Conservation (phyloP, 768 basidiomycete species). For the Galerina sulciceps region DNA sequence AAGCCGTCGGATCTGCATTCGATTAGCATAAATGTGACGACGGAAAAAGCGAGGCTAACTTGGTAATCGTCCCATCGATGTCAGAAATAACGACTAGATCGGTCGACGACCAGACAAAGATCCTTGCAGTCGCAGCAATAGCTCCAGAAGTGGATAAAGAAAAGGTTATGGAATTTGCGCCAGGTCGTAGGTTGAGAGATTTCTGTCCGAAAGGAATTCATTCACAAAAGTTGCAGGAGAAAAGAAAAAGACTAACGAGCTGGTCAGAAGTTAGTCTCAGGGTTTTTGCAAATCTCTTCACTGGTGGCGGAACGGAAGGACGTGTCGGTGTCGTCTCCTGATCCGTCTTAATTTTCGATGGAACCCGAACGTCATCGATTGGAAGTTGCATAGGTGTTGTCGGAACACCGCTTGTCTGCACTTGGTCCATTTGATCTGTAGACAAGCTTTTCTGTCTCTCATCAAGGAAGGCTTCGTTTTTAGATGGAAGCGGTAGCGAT, state of each 20-base stretch:
- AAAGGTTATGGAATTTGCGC: conserved; percentile 92
- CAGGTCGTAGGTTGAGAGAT: conserved; percentile 81
- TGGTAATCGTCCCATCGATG: conserved; percentile 99
- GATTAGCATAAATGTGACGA: neutral
- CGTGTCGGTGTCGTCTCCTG: conserved; percentile 17
- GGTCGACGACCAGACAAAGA: conserved; percentile 95
- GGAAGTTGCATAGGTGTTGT: conserved; percentile 40
- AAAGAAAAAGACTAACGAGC: conserved; percentile 56
- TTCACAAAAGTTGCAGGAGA: neutral
- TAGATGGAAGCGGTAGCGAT: conserved; percentile 18
- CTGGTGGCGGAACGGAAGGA: conserved; percentile 7
- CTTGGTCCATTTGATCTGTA: neutral
- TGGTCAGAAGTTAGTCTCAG: conserved; percentile 93
- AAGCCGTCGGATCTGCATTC: conserved; percentile 84
- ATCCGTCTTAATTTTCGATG: neutral
- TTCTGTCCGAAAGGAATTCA: conserved; percentile 55
- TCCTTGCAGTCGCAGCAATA: conserved; percentile 86
- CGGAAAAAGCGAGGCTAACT: conserved; percentile 51
- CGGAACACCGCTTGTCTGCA: conserved; percentile 15
- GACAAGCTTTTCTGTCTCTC: conserved; percentile 7
- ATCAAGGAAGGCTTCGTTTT: neutral
- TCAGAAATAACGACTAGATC: conserved; percentile 94
- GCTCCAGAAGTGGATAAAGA: conserved; percentile 84
- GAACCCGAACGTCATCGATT: conserved; percentile 4
- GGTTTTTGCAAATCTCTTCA: conserved; percentile 84